Evolutionary conservation across 1,139 yeast genomes (phyloP).

Genomic region (Scheffersomyces insectosa): DNA sequence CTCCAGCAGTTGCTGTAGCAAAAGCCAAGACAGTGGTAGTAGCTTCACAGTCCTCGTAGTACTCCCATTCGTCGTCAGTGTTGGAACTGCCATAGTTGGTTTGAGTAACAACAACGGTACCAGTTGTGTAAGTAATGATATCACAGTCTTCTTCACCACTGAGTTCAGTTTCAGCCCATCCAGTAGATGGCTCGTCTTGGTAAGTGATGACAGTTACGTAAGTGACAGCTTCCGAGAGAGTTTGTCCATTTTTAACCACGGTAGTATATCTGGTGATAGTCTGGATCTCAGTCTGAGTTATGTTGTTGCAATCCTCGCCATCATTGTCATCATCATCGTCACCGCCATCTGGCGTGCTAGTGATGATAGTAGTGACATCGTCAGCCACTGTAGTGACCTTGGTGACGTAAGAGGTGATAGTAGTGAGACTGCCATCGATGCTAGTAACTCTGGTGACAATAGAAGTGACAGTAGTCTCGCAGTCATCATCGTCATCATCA

Average conservation of each 20-base stretch:
- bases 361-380: background rate
- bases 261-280: constrained; percentile 1
- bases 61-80: background rate
- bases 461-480: constrained; percentile 9
- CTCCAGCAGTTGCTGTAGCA: constrained; percentile 1
- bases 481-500: constrained; percentile 7
- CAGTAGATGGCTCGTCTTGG: background rate
- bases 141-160: background rate
- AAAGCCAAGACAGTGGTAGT: background rate
- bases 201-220: background rate
- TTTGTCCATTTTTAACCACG: background rate
- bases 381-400: background rate
- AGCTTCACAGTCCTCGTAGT: constrained; percentile 4
- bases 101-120: background rate
- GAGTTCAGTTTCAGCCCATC: background rate
- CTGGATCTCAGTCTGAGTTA: background rate
- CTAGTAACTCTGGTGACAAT: background rate
- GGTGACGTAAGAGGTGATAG: background rate
- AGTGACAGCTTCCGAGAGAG: background rate
- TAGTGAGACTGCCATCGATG: background rate
- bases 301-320: background rate
- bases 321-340: background rate
- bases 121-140: background rate
- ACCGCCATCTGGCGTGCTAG: background rate
- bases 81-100: background rate